Conservation (phyloP, 306 rosid genomes). For the Glycyrrhiza uralensis region DNA sequence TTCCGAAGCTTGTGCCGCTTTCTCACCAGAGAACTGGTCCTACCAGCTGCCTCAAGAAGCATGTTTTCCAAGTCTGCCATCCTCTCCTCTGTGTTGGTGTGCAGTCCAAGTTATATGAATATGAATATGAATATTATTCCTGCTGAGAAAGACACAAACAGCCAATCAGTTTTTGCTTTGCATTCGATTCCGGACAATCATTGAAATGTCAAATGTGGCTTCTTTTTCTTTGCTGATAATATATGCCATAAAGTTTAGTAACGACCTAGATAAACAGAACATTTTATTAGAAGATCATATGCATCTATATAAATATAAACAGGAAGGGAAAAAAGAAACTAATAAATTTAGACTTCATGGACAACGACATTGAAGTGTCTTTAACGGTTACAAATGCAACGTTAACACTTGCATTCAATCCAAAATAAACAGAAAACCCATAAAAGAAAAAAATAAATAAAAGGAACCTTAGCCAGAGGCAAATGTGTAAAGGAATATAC, state of each 20-base stretch:
- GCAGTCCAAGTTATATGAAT: neutral
- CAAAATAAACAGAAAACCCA: neutral
- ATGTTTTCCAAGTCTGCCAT: constrained; percentile 68
- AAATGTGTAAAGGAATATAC: constrained; percentile 2
- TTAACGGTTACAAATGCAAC: neutral
- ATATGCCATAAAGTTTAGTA: neutral
- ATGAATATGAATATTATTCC: neutral
- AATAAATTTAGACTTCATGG: neutral
- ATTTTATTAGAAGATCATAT: neutral
- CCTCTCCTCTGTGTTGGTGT: neutral
- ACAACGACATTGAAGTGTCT: neutral
- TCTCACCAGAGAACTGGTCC: constrained; percentile 35
- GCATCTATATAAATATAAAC: neutral
- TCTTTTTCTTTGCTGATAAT: neutral
- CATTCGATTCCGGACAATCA: neutral
- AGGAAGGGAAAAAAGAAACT: neutral
- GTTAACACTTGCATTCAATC: neutral
- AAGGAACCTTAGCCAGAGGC: constrained; percentile 23
- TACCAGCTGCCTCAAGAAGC: constrained; percentile 78
- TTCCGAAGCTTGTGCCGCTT: constrained; percentile 26
- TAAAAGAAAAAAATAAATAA: neutral
- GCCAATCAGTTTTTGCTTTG: neutral
- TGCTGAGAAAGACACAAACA: neutral
- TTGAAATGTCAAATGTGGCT: neutral
- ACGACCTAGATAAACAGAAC: neutral